Evolutionary conservation across 257 asterid species (phyloP), one percentile per base, ranked within the genome.

Genomic region (Solanum pinnatisectum): DNA sequence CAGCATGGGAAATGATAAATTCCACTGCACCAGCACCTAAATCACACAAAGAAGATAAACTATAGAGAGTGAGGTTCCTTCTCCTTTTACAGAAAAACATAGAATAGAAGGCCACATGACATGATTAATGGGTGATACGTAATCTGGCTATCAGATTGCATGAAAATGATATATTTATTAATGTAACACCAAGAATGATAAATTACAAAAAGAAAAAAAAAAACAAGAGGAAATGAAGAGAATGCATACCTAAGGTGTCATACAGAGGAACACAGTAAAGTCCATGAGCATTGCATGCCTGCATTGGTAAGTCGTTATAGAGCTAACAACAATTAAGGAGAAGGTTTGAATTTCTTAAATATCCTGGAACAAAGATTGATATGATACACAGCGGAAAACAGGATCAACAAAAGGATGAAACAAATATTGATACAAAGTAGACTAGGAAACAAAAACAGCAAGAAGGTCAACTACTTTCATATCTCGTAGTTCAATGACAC

Each of bases 241-340:
- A 68, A n/a, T 22, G 36, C 93, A 65, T 95, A 95, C 99, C 99
- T 92, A 97, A 93, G 36, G 99, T 95, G 94, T 97, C 99, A 79
- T 97, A 97, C 68, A 97, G 87, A 74, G 99, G 99, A 88, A 97
- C 97, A 88, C 98, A 96, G 86, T 92, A 91, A 52, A 97, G 95
- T 46, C 98, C 99, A 88, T 95, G 99, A 90, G 98, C 98, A 93
- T 97, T 97, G 87, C 99, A 97, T 20, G 99, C 99, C 99, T 97
- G 95, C 95, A 93, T 73, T 59, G 88, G 39, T 86, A 86, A 84
- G 30, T 87, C 42, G 44, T 37, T 68, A 85, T 91, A 92, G 78
- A 84, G 56, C 33, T 85, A 60, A 85, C 46, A 32, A 49, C 32
- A 30, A 86, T 86, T 72, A 81, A 9, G 73, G 27, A 72, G 15